phyloP scores from a whole-genome alignment of 345 rosid genomes.

The Pistacia integerrima region DNA sequence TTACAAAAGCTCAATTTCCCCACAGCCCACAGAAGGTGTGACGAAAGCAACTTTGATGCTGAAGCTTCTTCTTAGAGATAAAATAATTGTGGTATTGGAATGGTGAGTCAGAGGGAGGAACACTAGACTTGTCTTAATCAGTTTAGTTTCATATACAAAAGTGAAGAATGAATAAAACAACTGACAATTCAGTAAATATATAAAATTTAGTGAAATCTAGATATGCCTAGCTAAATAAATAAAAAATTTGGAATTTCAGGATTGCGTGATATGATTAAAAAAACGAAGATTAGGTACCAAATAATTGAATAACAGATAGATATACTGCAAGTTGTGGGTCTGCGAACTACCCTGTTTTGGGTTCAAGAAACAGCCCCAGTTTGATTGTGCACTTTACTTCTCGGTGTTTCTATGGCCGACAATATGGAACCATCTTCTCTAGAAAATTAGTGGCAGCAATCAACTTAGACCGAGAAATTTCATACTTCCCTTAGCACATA shows the following conservation, averaged over 20 bases:
- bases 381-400: not conserved
- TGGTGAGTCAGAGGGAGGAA: constrained; percentile 30
- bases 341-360: not conserved
- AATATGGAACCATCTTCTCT: not conserved
- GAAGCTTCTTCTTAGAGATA: constrained; percentile 36
- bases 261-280: not conserved
- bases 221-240: not conserved
- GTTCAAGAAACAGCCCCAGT: not conserved
- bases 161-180: not conserved
- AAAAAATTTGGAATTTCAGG: not conserved
- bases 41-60: constrained; percentile 37
- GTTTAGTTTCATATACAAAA: constrained; percentile 4
- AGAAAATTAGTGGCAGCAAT: not conserved
- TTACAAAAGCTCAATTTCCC: constrained; percentile 16
- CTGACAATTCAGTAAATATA: not conserved
- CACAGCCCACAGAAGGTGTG: constrained; percentile 27
- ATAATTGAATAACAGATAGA: not conserved
- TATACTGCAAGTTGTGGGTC: not conserved
- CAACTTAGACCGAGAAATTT: not conserved
- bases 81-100: constrained; percentile 41
- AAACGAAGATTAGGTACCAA: not conserved
- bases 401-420: not conserved
- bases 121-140: constrained; percentile 35
- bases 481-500: no score
- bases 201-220: no score